Evolutionary conservation across 2,329 filamentous ascomycete genomes (phyloP), one percentile per base, ranked within the genome.

Genomic region (Pleomassaria siparia): DNA sequence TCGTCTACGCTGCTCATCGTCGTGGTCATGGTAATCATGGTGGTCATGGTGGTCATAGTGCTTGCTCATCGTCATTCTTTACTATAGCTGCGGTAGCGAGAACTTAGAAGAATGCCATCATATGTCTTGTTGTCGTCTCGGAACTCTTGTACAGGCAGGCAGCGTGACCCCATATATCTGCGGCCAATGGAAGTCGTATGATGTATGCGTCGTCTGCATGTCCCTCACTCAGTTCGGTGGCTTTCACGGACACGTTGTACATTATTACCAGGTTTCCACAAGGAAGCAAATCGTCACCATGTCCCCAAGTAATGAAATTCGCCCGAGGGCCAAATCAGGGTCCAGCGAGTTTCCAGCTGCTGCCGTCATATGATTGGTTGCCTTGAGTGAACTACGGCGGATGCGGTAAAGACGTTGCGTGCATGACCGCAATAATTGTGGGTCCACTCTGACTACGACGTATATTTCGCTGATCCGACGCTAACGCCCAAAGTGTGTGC

Each of bases 371-470:
- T 46, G 7, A 46, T 35, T 46, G 35, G 43, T 18, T 46, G 15
- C 5, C 41, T 11, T 6, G 10, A 32, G 15, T 21, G 15, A n/a
- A 29, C 45, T 43, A 47, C 20, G 10, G 46, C 35, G 36, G 15
- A 49, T 21, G 45, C 9, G 24, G 32, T 26, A 49, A 28, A 24
- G 43, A 43, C 41, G 36, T 36, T 45, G 42, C 13, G 15, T 42
- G 45, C 47, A 16, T 41, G 44, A 47, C 44, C 36, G 29, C 29
- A n/a, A 46, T 29, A 12, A 7, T 21, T 12, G 44, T 47, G 44
- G 44, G 20, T 12, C 44, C 26, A 21, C 20, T 24, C 35, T 20
- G 41, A 15, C 42, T n/a, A n/a, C n/a, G n/a, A n/a, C n/a, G n/a
- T 37, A 42, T 47, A 37, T 40, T 29, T 29, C 20, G 44, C 30